Conservation (phyloP, 2,329 filamentous ascomycete genomes). For the Lecanoromycetidae sp. region DNA sequence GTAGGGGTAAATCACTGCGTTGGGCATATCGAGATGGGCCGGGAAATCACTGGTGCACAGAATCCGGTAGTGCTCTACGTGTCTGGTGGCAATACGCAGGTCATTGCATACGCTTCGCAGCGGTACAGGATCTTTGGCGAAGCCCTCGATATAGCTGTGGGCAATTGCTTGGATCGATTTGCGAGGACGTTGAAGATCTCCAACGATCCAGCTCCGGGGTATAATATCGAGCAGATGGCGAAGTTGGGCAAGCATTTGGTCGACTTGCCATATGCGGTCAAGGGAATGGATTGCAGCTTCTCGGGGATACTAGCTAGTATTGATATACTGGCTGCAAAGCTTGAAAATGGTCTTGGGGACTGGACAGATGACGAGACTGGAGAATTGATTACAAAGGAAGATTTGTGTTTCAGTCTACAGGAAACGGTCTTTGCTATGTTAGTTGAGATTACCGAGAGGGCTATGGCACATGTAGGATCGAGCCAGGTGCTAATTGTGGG, state of each 20-base stretch:
- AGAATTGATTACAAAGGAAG: slow-evolving; percentile 58
- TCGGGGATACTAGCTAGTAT: slow-evolving; percentile 78
- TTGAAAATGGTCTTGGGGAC: slow-evolving; percentile 32
- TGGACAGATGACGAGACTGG: slow-evolving; percentile 26
- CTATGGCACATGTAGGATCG: slow-evolving; percentile 94
- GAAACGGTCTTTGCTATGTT: slow-evolving; percentile 96
- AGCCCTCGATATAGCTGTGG: slow-evolving; percentile 92
- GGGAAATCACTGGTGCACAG: slow-evolving; percentile 74
- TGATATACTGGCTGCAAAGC: slow-evolving; percentile 64
- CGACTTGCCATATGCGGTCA: slow-evolving; percentile 89
- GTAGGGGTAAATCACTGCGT: slow-evolving; percentile 97
- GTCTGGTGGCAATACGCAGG: slow-evolving; percentile 90
- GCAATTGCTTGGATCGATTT: slow-evolving; percentile 93
- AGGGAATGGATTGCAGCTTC: slow-evolving; percentile 98
- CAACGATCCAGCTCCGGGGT: slow-evolving; percentile 92
- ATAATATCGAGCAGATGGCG: slow-evolving; percentile 94
- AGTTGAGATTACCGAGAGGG: slow-evolving; percentile 94
- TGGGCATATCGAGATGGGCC: slow-evolving; percentile 97
- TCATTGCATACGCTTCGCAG: slow-evolving; percentile 90
- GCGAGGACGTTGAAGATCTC: slow-evolving; percentile 80
- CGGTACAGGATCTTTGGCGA: slow-evolving; percentile 97
- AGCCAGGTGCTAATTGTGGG: slow-evolving; percentile 88
- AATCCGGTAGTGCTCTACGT: slow-evolving; percentile 96
- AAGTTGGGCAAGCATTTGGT: slow-evolving; percentile 59
- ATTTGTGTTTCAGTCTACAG: slow-evolving; percentile 88